These are phyloP conservation scores for Zygosaccharomyces sapae DNA, from an alignment of 1,139 yeast species.

Conservation along the genomic window DNA sequence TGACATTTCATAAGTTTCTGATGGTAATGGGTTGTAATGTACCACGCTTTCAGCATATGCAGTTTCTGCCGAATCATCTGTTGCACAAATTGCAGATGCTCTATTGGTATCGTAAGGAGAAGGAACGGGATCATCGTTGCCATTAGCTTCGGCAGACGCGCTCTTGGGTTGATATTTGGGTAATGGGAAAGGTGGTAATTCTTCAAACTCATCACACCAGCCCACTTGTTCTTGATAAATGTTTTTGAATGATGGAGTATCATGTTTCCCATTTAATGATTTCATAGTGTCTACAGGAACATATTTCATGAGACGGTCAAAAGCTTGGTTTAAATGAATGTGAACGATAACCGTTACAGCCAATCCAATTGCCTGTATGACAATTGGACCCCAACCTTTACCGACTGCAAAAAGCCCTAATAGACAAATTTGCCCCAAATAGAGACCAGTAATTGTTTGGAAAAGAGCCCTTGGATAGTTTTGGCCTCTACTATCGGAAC, in stretches of 20 bases:
- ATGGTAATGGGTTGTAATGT: slow-evolving; percentile 2
- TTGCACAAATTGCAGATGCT: slow-evolving; percentile 4
- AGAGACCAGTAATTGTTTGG: slow-evolving; percentile 84
- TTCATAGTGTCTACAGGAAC: slow-evolving; percentile 67
- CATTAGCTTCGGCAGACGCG: slow-evolving; percentile 15
- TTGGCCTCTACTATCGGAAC: slow-evolving; percentile 75
- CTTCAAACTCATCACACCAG: slow-evolving; percentile 22
- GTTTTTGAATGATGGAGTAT: slow-evolving; percentile 50
- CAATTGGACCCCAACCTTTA: slow-evolving; percentile 93
- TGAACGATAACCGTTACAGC: slow-evolving; percentile 66
- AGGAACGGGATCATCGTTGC: slow-evolving; percentile 26
- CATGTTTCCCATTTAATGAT: slow-evolving; percentile 59
- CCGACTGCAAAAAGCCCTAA: slow-evolving; percentile 84
- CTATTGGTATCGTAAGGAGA: slow-evolving; percentile 17
- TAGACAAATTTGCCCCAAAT: slow-evolving; percentile 79
- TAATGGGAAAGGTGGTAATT: slow-evolving; percentile 31
- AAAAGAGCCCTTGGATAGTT: slow-evolving; percentile 84
- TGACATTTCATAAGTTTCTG: slow-evolving; percentile 10
- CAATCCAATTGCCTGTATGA: slow-evolving; percentile 62
- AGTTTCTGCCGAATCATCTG: slow-evolving; percentile 8
- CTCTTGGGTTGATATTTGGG: slow-evolving; percentile 27
- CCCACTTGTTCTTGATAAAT: slow-evolving; percentile 14
- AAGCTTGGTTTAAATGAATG: slow-evolving; percentile 55
- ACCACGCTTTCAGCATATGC: background rate
- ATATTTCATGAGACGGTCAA: slow-evolving; percentile 53